Evolutionary conservation across 768 basidiomycete genomes (phyloP), one percentile per base, ranked within the genome.

Genomic region (Xerocomellus chrysenteron): DNA sequence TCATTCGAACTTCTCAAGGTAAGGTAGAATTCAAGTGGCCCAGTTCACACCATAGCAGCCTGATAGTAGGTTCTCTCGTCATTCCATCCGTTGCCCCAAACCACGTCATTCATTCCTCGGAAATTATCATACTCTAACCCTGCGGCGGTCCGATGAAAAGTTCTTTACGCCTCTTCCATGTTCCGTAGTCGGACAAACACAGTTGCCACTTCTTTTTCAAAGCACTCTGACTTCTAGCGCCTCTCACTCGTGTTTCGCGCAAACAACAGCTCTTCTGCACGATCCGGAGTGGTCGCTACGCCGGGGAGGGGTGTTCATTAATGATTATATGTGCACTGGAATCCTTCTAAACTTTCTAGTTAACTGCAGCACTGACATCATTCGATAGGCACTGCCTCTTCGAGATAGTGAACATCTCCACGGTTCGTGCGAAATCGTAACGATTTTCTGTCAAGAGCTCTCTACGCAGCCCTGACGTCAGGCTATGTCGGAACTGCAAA

Each of bases 381-480:
- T 67, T 43, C 46, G 54, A 61, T 54, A 64, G 52, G 47, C 54
- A 68, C 60, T 24, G 59, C 65, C 48, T 55, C 55, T 49, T 42
- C 30, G 21, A 33, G 45, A 60, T 32, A 54, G 47, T 32, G 46
- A 55, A 40, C 30, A 30, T 35, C 19, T 44, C 21, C 26, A 24
- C 33, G 42, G 46, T 56, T 50, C 52, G n/a, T 50, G 51, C 49
- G 30, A 41, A 40, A 59, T 56, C 48, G 14, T 55, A 40, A 44
- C 39, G 19, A 36, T 60, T 56, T 55, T 60, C 50, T 49, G 53
- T 55, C 49, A 19, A 55, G 57, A 41, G 61, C 56, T 55, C 56
- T 66, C 56, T 40, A 39, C 65, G 58, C 62, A 62, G 62, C 30
- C n/a, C 55, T 69, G 67, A 68, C 67, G 67, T 68, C 67, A 68